A percentile compares a stretch with the other conserved stretches of the same genome.
These are phyloP conservation scores for Sisymbrium irio DNA, from an alignment of 345 rosid genomes.

Conservation along the genomic window DNA sequence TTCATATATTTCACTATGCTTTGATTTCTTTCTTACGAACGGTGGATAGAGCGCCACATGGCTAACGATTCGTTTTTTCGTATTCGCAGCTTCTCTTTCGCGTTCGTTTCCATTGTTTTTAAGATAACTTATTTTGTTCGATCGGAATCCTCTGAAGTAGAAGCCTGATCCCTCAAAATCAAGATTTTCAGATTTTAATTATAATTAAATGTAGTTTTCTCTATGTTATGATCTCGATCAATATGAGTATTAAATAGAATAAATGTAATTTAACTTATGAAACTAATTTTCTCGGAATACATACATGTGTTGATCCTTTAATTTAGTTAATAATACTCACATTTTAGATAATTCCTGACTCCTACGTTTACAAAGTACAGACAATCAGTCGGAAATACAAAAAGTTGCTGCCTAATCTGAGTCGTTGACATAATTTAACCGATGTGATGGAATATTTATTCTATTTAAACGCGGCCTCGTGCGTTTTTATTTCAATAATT, in stretches of 20 bases:
- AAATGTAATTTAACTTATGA: background rate
- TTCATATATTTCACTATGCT: background rate
- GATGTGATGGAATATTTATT: slow-evolving; percentile 9
- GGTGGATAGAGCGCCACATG: background rate
- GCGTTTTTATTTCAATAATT: background rate
- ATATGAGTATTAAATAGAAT: background rate
- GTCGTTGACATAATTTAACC: slow-evolving; percentile 3
- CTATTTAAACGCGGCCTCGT: slow-evolving; percentile 8
- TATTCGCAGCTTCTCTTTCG: background rate
- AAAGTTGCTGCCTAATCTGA: background rate
- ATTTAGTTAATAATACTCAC: background rate
- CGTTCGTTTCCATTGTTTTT: background rate
- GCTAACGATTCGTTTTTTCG: background rate
- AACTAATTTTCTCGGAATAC: background rate
- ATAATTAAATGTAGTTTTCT: background rate
- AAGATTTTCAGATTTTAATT: background rate
- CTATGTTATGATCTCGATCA: background rate
- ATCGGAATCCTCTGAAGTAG: background rate
- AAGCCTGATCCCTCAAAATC: background rate
- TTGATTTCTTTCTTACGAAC: background rate
- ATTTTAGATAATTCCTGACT: background rate
- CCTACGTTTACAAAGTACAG: background rate
- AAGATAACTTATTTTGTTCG: background rate
- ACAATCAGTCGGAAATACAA: background rate
- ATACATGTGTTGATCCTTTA: background rate